Evolutionary conservation across 345 rosid species (phyloP), one percentile per base, ranked within the genome.

Genomic region (Citrus glauca): DNA sequence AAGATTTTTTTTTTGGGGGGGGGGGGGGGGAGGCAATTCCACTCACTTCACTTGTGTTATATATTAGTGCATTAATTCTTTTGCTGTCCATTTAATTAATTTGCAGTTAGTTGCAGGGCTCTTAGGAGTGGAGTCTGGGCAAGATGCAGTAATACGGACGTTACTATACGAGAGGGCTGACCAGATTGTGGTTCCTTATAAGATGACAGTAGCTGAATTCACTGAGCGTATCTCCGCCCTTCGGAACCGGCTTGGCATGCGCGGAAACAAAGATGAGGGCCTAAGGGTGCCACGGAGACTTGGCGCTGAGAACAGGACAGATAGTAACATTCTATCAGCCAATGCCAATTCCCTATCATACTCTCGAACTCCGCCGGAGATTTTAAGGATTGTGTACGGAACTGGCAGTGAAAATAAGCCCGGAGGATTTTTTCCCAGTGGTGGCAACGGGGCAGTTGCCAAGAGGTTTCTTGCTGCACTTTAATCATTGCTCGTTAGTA

Each of bases 61-160:
- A 45, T 45, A 13, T 45, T 13, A 3, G 50, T 11, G 50, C 17
- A 45, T 13, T 45, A 45, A 45, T 1, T 45, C 17, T 13, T 45
- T 13, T 45, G 16, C 16, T 13, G 50, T 45, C 50, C 17, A 45
- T 45, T 40, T 9, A 40, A 40, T 40, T 14, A 40, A 40, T 40
- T 14, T 4, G 14, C 68, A 90, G 97, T 83, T 93, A 48, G 91
- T 82, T 9, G 88, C 91, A 1, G 82, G 85, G 5, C 84, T 93
- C 20, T 73, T 89, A 78, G 95, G 91, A 0, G 90, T 87, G 71
- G 97, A 91, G 79, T 74, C 92, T 2, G 96, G 90, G 28, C 97
- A 93, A 78, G 98, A 93, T 75, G 93, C 87, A 22, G 92, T 87
- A 14, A 64, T 91, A 70, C 77, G 93, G 78, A 42, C 93, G 19